phyloP scores from a whole-genome alignment of 345 rosid species.

The Boechera stricta region DNA sequence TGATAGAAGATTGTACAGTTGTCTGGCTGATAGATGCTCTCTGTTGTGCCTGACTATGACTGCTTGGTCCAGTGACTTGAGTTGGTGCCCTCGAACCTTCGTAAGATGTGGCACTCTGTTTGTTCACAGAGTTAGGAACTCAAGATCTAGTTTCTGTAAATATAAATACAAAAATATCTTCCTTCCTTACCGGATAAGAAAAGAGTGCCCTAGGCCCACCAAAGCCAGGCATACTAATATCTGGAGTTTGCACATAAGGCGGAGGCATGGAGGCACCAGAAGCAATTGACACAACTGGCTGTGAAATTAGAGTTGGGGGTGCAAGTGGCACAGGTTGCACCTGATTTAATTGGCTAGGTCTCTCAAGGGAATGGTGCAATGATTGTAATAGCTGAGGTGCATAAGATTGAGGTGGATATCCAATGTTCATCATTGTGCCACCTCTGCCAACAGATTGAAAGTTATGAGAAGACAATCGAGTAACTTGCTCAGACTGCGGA shows the following conservation, averaged over 20 bases:
- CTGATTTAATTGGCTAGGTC: conserved; percentile 65
- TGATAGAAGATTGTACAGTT: conserved; percentile 47
- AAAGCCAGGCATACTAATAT: conserved; percentile 57
- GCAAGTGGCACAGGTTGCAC: conserved; percentile 61
- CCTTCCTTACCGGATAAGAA: conserved; percentile 66
- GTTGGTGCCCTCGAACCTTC: conserved; percentile 60
- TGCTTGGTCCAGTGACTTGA: conserved; percentile 56
- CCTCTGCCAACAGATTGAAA: conserved; percentile 71
- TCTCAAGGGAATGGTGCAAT: conserved; percentile 68
- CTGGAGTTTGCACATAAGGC: conserved; percentile 59
- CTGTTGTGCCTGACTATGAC: conserved; percentile 61
- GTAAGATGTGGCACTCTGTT: conserved; percentile 71
- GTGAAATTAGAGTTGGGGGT: conserved; percentile 57
- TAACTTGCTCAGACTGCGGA: conserved; percentile 70
- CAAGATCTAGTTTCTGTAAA: conserved; percentile 33
- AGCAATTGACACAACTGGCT: conserved; percentile 53
- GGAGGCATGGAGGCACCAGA: conserved; percentile 61
- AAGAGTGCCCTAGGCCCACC: conserved; percentile 64
- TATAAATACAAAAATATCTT: conserved; percentile 10
- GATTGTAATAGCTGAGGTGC: conserved; percentile 67
- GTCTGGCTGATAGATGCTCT: conserved; percentile 53
- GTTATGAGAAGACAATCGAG: conserved; percentile 66
- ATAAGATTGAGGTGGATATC: conserved; percentile 70
- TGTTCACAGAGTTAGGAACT: conserved; percentile 29
- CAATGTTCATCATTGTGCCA: conserved; percentile 62